Conservation (phyloP, 2,329 filamentous ascomycete genomes). For the Elsinoe fawcettii region DNA sequence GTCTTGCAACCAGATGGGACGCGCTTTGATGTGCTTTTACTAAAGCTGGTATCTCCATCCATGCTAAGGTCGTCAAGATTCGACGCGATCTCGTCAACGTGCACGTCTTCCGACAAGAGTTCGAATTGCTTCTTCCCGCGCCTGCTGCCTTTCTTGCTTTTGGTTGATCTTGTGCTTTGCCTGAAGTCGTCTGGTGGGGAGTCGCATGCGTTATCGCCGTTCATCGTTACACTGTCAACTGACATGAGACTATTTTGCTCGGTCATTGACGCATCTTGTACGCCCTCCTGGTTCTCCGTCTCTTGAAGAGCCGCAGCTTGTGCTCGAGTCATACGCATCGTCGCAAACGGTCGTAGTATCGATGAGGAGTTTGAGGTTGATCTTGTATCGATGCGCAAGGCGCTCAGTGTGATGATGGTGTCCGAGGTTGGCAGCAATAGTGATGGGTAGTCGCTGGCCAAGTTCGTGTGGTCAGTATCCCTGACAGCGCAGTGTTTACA, state of each 20-base stretch:
- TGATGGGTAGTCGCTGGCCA: neutral
- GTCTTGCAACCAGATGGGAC: neutral
- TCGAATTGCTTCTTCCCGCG: constrained; percentile 24
- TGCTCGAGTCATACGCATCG: constrained; percentile 39
- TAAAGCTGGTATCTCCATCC: neutral
- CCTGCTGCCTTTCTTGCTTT: constrained; percentile 29
- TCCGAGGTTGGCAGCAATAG: neutral
- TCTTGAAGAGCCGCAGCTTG: constrained; percentile 32
- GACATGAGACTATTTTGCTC: constrained; percentile 21
- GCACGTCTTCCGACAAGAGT: constrained; percentile 20
- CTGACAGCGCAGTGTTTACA: constrained; percentile 6
- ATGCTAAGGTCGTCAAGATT: constrained; percentile 1
- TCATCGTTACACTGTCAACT: constrained; percentile 14
- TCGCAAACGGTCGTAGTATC: neutral
- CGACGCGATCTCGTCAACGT: constrained; percentile 17
- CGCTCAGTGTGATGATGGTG: neutral
- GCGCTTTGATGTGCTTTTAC: constrained; percentile 4
- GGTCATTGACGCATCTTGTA: constrained; percentile 21
- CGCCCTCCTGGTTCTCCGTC: constrained; percentile 20
- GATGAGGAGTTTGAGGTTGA: neutral
- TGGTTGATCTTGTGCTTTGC: constrained; percentile 23
- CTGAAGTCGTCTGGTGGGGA: neutral
- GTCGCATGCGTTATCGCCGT: constrained; percentile 10
- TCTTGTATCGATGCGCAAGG: neutral
- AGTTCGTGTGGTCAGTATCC: neutral